Conservation (phyloP, 352 stramenopile genomes). For the Globisporangium polare region DNA sequence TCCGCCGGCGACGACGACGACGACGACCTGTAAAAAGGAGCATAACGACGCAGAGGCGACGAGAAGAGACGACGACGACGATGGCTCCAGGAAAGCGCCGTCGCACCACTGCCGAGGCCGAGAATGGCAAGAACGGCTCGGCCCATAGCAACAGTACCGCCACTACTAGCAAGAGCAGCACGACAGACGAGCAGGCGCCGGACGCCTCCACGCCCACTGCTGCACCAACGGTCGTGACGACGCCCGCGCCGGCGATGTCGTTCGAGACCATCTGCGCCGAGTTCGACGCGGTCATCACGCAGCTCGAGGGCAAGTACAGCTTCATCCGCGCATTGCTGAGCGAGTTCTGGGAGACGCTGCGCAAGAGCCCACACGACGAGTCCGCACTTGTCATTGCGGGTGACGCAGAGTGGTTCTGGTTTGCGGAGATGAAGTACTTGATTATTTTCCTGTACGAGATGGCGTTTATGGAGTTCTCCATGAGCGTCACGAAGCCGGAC, state of each 20-base stretch:
- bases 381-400: conserved; percentile 28
- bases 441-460: conserved; percentile 83
- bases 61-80: conserved; percentile 8
- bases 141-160: neutral
- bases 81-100: conserved; percentile 40
- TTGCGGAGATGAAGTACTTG: conserved; percentile 76
- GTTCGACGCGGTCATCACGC: conserved; percentile 21
- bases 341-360: conserved; percentile 72
- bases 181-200: neutral
- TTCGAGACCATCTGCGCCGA: conserved; percentile 20
- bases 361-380: conserved; percentile 38
- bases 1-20: too few relatives aligned
- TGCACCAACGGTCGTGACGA: neutral
- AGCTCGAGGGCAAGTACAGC: conserved; percentile 35
- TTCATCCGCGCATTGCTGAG: conserved; percentile 63
- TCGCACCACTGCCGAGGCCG: conserved; percentile 12
- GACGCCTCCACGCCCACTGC: neutral
- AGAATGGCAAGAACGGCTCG: conserved; percentile 17
- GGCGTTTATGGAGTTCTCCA: conserved; percentile 82
- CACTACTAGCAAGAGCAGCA: neutral
- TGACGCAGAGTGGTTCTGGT: conserved; percentile 82
- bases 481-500: conserved; percentile 81
- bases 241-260: conserved; percentile 2
- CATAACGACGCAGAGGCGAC: neutral
- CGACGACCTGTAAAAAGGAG: neutral